These are phyloP conservation scores for Wickerhamiella lipophila DNA, from an alignment of 805 yeast genomes.

Conservation along the genomic window DNA sequence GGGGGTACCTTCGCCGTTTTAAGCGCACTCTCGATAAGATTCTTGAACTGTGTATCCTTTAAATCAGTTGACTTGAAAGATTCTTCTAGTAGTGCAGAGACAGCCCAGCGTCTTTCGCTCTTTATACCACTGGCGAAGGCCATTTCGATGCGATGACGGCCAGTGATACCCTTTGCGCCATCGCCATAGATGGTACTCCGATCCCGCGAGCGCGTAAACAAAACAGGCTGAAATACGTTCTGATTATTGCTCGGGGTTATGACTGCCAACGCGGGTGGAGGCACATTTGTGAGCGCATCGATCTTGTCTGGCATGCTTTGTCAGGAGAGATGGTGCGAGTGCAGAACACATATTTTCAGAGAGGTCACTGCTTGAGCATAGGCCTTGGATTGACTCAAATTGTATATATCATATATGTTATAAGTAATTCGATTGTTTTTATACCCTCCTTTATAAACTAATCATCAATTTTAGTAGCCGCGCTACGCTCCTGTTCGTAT, in stretches of 20 bases:
- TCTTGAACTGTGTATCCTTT: conserved; percentile 26
- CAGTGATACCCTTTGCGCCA: conserved; percentile 46
- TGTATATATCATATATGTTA: too few species aligned
- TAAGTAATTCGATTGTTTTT: too few species aligned
- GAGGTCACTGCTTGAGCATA: too few species aligned
- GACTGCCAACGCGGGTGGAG: conserved; percentile 26
- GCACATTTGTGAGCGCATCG: conserved; percentile 18
- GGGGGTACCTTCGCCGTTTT: conserved; percentile 13
- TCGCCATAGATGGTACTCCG: conserved; percentile 16
- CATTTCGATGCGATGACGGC: conserved; percentile 53
- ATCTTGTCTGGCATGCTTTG: conserved; percentile 7
- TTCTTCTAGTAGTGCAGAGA: conserved; percentile 38
- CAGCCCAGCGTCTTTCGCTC: conserved; percentile 61
- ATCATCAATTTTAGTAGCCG: too few species aligned
- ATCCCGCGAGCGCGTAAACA: conserved; percentile 18
- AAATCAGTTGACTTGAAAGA: conserved; percentile 30
- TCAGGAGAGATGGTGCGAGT: not conserved
- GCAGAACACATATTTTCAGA: not conserved
- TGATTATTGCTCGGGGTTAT: conserved; percentile 27
- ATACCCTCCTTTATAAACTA: too few species aligned
- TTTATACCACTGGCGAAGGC: conserved; percentile 53
- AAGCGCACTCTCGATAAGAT: conserved; percentile 23
- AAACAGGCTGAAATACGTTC: conserved; percentile 23
- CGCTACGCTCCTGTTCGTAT: not conserved
- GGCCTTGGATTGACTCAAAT: too few species aligned